Percentiles rank a stretch among this genome's conserved stretches.
Evolutionary conservation across 257 asterid genomes (phyloP).

Genomic region (Nicotiana obtusifolia): DNA sequence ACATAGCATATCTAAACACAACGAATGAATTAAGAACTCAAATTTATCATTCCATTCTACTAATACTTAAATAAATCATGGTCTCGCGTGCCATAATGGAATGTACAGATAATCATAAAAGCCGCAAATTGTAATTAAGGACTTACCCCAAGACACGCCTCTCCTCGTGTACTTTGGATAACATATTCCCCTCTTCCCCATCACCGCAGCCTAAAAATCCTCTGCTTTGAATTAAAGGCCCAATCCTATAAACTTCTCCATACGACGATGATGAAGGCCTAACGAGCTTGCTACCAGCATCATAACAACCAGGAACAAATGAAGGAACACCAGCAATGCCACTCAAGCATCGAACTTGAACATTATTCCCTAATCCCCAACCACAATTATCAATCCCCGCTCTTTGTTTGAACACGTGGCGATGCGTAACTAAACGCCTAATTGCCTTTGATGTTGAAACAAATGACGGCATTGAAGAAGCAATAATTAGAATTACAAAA

Average conservation of each 20-base stretch:
- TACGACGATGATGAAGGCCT: constrained; percentile 4
- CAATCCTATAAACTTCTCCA: constrained; percentile 15
- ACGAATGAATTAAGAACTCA: neutral
- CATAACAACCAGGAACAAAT: constrained; percentile 14
- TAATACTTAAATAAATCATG: neutral
- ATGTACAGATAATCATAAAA: neutral
- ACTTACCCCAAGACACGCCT: constrained; percentile 71
- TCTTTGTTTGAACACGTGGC: constrained; percentile 29
- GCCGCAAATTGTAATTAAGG: neutral
- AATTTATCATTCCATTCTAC: neutral
- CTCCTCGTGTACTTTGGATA: constrained; percentile 71
- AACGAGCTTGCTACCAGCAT: constrained; percentile 12
- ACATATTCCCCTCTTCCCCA: constrained; percentile 62
- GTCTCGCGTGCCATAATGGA: too few relatives aligned
- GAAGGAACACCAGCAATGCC: constrained; percentile 35
- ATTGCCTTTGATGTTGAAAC: constrained; percentile 42
- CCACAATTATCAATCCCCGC: constrained; percentile 9
- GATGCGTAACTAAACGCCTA: constrained; percentile 33
- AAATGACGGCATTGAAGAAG: constrained; percentile 44
- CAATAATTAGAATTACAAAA: neutral
- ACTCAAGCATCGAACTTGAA: constrained; percentile 45
- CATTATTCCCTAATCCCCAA: constrained; percentile 13
- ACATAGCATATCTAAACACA: neutral
- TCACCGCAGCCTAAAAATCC: constrained; percentile 82
- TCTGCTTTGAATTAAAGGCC: constrained; percentile 42